These are phyloP conservation scores for Clarireedia homoeocarpa DNA, from an alignment of 2,329 filamentous ascomycete genomes.

Conservation along the genomic window DNA sequence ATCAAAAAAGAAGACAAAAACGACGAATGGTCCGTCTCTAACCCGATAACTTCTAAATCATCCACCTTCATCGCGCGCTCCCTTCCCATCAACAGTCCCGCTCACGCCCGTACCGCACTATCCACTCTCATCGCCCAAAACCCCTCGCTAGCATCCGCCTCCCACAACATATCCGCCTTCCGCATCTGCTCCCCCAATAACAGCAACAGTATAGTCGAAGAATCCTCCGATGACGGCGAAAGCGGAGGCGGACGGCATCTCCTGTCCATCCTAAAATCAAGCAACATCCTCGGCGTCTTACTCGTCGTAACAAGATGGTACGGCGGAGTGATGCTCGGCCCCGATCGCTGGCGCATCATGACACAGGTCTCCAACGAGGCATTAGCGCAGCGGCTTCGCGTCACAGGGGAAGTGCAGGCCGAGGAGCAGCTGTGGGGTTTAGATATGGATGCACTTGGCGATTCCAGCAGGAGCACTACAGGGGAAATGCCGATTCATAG, in stretches of 20 bases:
- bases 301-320: constrained; percentile 57
- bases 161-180: constrained; percentile 41
- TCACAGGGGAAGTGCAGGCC: constrained; percentile 36
- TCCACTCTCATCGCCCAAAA: constrained; percentile 41
- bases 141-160: constrained; percentile 44
- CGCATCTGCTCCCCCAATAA: constrained; percentile 19
- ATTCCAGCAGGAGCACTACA: constrained; percentile 8
- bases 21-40: constrained; percentile 42
- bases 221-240: constrained; percentile 49
- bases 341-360: constrained; percentile 57
- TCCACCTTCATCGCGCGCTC: constrained; percentile 53
- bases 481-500: constrained; percentile 63
- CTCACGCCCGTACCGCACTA: constrained; percentile 37
- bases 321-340: constrained; percentile 52
- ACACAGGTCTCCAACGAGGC: constrained; percentile 47
- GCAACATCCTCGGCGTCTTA: constrained; percentile 42
- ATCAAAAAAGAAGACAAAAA: not conserved
- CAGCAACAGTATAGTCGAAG: constrained; percentile 21
- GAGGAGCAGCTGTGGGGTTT: constrained; percentile 52
- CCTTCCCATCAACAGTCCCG: constrained; percentile 32
- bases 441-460: constrained; percentile 42
- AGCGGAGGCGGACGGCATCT: constrained; percentile 49
- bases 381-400: constrained; percentile 42
- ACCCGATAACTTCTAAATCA: constrained; percentile 41
- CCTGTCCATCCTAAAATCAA: constrained; percentile 45